Evolutionary conservation across 2,329 filamentous ascomycete genomes (phyloP).

Genomic region (Fonsecaea nubica): DNA sequence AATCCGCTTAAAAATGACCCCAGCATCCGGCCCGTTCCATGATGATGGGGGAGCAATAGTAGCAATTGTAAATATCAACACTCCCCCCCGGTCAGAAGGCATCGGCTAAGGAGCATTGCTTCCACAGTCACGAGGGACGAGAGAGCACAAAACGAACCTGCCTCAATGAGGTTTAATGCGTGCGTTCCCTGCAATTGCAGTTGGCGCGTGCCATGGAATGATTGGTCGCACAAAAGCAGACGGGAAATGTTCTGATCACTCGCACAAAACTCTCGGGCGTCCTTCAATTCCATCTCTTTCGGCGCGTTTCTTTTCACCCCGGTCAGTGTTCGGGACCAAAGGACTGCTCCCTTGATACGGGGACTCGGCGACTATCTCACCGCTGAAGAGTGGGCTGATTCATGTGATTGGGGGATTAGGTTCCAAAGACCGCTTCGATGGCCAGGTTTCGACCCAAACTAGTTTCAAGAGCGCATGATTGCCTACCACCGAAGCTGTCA

Average conservation of each 20-base stretch:
- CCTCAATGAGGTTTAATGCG: neutral
- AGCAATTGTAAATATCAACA: neutral
- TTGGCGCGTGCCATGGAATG: neutral
- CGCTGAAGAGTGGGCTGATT: neutral
- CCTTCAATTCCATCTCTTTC: neutral
- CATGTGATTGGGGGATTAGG: neutral
- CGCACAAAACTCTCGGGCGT: neutral
- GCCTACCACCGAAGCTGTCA: neutral
- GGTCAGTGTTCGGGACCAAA: neutral
- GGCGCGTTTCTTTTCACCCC: neutral
- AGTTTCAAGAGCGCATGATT: neutral
- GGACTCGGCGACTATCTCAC: neutral
- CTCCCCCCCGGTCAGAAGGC: neutral
- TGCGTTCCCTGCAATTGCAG: neutral
- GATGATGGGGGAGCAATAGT: neutral
- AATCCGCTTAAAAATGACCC: neutral
- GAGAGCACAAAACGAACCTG: neutral
- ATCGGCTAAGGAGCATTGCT: neutral
- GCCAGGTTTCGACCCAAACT: neutral
- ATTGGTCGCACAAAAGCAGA: neutral
- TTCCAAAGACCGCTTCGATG: neutral
- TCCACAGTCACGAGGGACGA: neutral
- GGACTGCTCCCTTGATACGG: neutral
- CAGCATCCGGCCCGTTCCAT: neutral
- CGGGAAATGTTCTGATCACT: neutral